These are phyloP conservation scores for Aureobasidium sp. DNA, from an alignment of 2,329 filamentous ascomycete genomes.

Conservation along the genomic window DNA sequence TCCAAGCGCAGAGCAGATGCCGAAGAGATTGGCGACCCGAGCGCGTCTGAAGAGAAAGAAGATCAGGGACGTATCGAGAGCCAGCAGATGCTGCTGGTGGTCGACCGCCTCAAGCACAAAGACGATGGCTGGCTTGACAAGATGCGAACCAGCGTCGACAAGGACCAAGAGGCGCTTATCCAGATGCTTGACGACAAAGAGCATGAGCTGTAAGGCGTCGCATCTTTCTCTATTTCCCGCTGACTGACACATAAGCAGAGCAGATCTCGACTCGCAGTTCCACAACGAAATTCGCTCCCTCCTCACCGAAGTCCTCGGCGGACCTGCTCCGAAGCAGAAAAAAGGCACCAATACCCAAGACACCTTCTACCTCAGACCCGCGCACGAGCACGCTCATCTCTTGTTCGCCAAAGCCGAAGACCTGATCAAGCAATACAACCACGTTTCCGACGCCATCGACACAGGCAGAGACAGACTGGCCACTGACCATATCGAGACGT, in stretches of 20 bases:
- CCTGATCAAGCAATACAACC: background rate
- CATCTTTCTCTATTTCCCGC: conserved; percentile 28
- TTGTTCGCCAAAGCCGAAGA: background rate
- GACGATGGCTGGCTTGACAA: conserved; percentile 9
- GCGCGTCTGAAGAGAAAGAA: background rate
- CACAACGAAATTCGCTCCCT: background rate
- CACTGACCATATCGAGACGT: background rate
- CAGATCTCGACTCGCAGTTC: conserved; percentile 17
- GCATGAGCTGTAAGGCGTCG: conserved; percentile 20
- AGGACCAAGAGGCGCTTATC: background rate
- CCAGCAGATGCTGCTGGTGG: conserved; percentile 4
- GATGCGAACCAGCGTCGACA: background rate
- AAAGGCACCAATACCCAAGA: background rate
- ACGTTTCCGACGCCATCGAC: background rate
- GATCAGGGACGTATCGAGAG: conserved; percentile 16
- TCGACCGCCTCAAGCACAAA: background rate
- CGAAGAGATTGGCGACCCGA: background rate
- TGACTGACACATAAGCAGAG: conserved; percentile 30
- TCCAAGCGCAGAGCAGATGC: background rate
- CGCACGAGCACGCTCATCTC: background rate
- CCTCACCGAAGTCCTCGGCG: background rate
- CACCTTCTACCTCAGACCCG: background rate
- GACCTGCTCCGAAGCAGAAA: background rate
- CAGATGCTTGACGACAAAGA: conserved; percentile 8
- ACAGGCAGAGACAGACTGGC: background rate